A percentile compares a stretch with the other conserved stretches of the same genome.
Evolutionary conservation across 352 stramenopile genomes (phyloP).

Genomic region (Phytopythium aichiense): DNA sequence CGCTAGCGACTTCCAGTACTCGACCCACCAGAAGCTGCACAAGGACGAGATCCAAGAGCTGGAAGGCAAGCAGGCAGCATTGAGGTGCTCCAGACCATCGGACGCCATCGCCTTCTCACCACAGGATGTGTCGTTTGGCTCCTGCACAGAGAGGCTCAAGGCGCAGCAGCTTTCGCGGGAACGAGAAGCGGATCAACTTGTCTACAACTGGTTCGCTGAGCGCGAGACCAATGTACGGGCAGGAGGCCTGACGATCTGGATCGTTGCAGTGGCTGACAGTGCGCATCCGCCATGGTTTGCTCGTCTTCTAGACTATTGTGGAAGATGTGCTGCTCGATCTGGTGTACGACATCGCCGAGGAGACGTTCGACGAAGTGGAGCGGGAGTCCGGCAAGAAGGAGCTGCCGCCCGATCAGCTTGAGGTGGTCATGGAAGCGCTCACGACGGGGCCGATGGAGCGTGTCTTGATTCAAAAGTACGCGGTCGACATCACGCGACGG

Average conservation of each 20-base stretch:
- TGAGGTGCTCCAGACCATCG: not conserved
- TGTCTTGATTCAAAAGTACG: slow-evolving; percentile 78
- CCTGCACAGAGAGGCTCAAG: slow-evolving; percentile 28
- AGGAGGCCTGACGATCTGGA: not conserved
- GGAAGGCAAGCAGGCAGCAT: slow-evolving; percentile 20
- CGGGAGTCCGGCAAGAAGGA: slow-evolving; percentile 42
- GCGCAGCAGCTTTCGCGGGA: slow-evolving; percentile 34
- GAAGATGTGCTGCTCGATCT: slow-evolving; percentile 59
- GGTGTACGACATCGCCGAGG: slow-evolving; percentile 49
- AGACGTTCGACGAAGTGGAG: slow-evolving; percentile 52
- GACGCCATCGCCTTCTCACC: not conserved
- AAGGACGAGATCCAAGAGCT: slow-evolving; percentile 46
- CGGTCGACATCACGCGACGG: slow-evolving; percentile 71
- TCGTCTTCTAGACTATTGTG: slow-evolving; percentile 33
- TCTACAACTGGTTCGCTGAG: slow-evolving; percentile 36
- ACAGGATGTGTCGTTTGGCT: not conserved
- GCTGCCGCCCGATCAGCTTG: slow-evolving; percentile 56
- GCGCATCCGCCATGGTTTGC: not conserved
- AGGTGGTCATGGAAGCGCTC: slow-evolving; percentile 55
- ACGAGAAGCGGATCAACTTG: slow-evolving; percentile 28
- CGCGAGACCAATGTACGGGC: slow-evolving; percentile 38
- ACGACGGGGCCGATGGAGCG: slow-evolving; percentile 48
- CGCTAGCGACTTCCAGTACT: slow-evolving; percentile 5
- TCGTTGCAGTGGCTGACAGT: not conserved
- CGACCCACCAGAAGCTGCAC: slow-evolving; percentile 14